Evolutionary conservation across 1,139 yeast species (phyloP).

Genomic region (Eremothecium sinecaudum): DNA sequence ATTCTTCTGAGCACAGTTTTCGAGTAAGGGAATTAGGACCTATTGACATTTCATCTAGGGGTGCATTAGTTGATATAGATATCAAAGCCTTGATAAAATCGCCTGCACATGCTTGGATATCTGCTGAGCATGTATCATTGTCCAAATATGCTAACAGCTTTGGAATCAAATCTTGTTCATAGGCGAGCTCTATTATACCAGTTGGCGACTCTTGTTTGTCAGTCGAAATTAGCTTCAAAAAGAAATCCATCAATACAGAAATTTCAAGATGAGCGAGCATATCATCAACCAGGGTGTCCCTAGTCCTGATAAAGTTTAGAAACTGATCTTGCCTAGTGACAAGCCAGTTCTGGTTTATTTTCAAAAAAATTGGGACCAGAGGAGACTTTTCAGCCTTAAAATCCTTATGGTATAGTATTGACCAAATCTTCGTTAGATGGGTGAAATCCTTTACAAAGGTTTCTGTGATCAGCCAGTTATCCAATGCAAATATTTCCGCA

Average conservation of each 20-base stretch:
- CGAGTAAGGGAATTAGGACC: conserved; percentile 93
- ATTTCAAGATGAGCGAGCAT: conserved; percentile 46
- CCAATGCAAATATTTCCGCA: conserved; percentile 85
- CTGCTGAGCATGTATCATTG: conserved; percentile 39
- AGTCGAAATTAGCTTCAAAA: conserved; percentile 51
- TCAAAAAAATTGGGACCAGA: conserved; percentile 66
- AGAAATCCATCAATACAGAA: conserved; percentile 65
- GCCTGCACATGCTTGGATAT: conserved; percentile 85
- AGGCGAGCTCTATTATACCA: conserved; percentile 47
- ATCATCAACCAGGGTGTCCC: conserved; percentile 42
- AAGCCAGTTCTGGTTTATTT: conserved; percentile 82
- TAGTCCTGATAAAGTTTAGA: conserved; percentile 45
- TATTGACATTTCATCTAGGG: conserved; percentile 63
- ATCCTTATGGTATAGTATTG: conserved; percentile 55
- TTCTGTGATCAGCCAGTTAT: conserved; percentile 90
- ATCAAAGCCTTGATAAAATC: conserved; percentile 90
- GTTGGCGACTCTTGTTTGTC: conserved; percentile 57
- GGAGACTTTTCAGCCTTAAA: conserved; percentile 44
- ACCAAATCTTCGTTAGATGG: conserved; percentile 68
- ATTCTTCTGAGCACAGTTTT: conserved; percentile 67
- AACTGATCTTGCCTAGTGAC: conserved; percentile 62
- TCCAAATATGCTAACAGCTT: conserved; percentile 43
- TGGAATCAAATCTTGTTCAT: conserved; percentile 42
- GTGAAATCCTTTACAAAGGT: conserved; percentile 69
- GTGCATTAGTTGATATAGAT: conserved; percentile 77